A percentile compares a stretch with the other conserved stretches of the same genome.
phyloP scores from a whole-genome alignment of 805 yeast species.

The Kuraishia floccosa region DNA sequence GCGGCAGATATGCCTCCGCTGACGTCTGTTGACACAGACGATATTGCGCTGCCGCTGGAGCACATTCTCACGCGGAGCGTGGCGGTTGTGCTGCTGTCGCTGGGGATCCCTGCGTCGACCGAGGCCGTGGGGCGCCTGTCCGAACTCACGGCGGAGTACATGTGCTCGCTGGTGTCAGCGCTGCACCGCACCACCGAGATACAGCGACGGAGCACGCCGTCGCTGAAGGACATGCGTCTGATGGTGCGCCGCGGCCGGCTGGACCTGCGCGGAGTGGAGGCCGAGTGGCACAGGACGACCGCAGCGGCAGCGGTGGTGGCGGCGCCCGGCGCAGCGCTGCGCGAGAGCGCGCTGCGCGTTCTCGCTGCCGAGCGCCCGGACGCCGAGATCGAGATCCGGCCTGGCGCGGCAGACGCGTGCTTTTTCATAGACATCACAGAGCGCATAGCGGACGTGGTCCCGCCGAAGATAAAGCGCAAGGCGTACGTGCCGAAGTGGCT shows the following conservation, averaged over 20 bases:
- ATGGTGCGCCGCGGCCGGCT: constrained; percentile 32
- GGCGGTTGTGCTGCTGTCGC: constrained; percentile 21
- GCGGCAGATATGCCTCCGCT: not conserved
- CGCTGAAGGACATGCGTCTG: constrained; percentile 37
- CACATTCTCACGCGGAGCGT: constrained; percentile 19
- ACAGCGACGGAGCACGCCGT: constrained; percentile 49
- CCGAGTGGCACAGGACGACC: constrained; percentile 19
- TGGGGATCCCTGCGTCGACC: constrained; percentile 16
- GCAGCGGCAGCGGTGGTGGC: constrained; percentile 4
- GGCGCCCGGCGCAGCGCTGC: constrained; percentile 4
- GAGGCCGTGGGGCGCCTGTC: constrained; percentile 27
- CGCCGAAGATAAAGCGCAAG: constrained; percentile 27
- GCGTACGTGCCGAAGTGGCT: constrained; percentile 60
- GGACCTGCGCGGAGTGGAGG: constrained; percentile 23
- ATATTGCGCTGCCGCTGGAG: constrained; percentile 15
- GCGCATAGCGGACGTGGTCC: constrained; percentile 40
- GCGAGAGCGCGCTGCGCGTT: constrained; percentile 7
- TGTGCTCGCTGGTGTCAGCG: constrained; percentile 24
- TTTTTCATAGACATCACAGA: constrained; percentile 41
- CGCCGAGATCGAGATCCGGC: constrained; percentile 6
- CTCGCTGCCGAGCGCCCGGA: constrained; percentile 5
- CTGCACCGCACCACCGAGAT: constrained; percentile 41
- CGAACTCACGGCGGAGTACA: constrained; percentile 19
- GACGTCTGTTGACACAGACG: not conserved
- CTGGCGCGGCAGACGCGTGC: constrained; percentile 34